phyloP scores from a whole-genome alignment of 352 stramenopile species.

The Phytophthora kernoviae region DNA sequence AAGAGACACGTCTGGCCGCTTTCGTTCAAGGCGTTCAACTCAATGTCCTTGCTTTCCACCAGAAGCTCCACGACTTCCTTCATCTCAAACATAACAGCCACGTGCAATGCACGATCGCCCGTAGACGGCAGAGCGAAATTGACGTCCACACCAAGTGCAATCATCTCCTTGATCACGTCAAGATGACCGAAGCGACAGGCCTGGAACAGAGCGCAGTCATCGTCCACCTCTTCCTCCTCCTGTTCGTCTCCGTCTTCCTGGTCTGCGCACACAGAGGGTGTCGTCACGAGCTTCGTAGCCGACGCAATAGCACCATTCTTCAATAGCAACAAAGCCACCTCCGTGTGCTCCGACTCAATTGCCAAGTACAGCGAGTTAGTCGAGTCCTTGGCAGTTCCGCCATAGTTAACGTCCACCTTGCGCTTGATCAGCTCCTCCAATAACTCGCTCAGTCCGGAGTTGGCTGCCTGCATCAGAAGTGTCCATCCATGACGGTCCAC shows the following conservation, averaged over 20 bases:
- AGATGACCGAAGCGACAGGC: conserved; percentile 74
- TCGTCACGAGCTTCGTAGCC: conserved; percentile 71
- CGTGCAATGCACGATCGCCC: conserved; percentile 76
- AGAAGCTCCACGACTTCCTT: conserved; percentile 80
- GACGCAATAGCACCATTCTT: conserved; percentile 69
- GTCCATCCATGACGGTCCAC: conserved; percentile 83
- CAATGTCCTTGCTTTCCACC: conserved; percentile 46
- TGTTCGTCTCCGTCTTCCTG: conserved; percentile 40
- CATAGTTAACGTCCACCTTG: conserved; percentile 67
- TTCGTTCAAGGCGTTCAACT: conserved; percentile 74
- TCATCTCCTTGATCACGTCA: conserved; percentile 77
- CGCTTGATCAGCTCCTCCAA: conserved; percentile 55
- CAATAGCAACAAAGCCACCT: conserved; percentile 69
- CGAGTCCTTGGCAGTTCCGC: conserved; percentile 46
- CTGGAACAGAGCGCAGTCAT: conserved; percentile 81
- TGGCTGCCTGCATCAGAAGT: conserved; percentile 85
- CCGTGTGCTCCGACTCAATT: conserved; percentile 76
- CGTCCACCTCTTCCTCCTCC: conserved; percentile 46
- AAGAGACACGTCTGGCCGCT: conserved; percentile 83
- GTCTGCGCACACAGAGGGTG: conserved; percentile 33
- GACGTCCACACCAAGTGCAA: conserved; percentile 67
- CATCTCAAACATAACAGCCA: conserved; percentile 87
- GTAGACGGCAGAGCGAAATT: conserved; percentile 69
- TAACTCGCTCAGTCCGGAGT: conserved; percentile 68
- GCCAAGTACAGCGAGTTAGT: conserved; percentile 76